Conservation (phyloP, 2,329 filamentous ascomycete genomes). For the Alternaria rosae region DNA sequence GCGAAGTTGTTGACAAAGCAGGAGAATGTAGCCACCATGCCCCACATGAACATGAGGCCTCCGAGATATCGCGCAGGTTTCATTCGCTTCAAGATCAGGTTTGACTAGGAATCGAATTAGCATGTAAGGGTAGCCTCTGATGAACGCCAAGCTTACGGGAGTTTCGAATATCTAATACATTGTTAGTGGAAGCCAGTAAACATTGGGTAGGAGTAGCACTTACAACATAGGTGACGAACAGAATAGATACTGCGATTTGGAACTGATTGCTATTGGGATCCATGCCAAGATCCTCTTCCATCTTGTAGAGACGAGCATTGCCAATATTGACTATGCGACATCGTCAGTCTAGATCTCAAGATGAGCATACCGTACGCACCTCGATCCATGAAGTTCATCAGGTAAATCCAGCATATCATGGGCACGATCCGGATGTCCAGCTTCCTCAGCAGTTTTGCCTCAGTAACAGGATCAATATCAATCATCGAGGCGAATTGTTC, state of each 20-base stretch:
- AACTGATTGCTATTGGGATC: conserved; percentile 23
- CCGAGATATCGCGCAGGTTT: conserved; percentile 35
- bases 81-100: conserved; percentile 40
- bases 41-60: conserved; percentile 35
- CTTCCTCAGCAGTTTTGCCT: conserved; percentile 57
- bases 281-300: conserved; percentile 31
- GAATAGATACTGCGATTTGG: conserved; percentile 32
- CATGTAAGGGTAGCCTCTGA: conserved; percentile 39
- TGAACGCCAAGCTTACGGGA: conserved; percentile 52
- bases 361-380: conserved; percentile 34
- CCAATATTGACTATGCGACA: conserved; percentile 37
- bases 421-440: conserved; percentile 59
- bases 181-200: conserved; percentile 20
- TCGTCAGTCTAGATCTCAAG: not conserved
- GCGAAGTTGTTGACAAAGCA: conserved; percentile 38
- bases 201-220: not conserved
- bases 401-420: conserved; percentile 64
- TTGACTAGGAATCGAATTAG: not conserved
- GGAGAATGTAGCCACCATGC: conserved; percentile 30
- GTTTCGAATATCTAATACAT: conserved; percentile 50
- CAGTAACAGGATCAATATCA: conserved; percentile 54
- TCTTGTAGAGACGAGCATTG: conserved; percentile 50
- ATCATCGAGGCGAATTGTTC: conserved; percentile 12
- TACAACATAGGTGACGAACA: conserved; percentile 37
- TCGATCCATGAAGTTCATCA: conserved; percentile 57